Evolutionary conservation across 2,329 filamentous ascomycete species (phyloP).

Genomic region (Lecanoromycetidae sp.): DNA sequence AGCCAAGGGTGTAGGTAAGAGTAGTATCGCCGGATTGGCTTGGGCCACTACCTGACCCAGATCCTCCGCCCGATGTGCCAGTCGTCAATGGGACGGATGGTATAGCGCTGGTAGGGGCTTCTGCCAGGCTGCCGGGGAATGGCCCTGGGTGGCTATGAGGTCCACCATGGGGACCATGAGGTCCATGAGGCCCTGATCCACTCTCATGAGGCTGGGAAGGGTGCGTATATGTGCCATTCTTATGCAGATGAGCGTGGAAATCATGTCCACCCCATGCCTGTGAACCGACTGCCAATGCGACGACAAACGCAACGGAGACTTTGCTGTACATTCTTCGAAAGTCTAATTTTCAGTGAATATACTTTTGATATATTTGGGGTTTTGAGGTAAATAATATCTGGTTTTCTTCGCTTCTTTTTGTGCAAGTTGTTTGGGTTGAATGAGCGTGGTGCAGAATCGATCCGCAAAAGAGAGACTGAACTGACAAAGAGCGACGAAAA

Average conservation of each 20-base stretch:
- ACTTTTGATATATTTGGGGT: not conserved
- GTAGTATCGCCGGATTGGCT: conserved; percentile 10
- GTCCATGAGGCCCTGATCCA: not conserved
- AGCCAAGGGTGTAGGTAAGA: conserved; percentile 18
- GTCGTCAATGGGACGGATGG: conserved; percentile 5
- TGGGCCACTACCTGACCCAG: not conserved
- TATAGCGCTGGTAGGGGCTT: not conserved
- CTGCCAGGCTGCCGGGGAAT: too few relatives aligned
- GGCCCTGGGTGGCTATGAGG: too few relatives aligned
- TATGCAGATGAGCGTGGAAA: not conserved
- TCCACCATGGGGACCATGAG: not conserved
- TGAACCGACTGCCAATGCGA: conserved; percentile 14
- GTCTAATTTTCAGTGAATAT: not conserved
- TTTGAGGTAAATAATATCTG: not conserved
- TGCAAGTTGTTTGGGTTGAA: conserved; percentile 14
- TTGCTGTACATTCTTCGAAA: conserved; percentile 16
- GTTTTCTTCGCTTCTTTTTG: conserved; percentile 1
- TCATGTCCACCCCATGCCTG: conserved; percentile 12
- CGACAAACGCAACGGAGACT: conserved; percentile 12
- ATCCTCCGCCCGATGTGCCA: conserved; percentile 8
- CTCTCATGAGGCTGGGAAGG: not conserved
- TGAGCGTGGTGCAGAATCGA: conserved; percentile 18
- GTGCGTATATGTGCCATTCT: conserved; percentile 4
- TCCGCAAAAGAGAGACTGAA: conserved; percentile 18
- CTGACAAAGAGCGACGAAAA: conserved; percentile 4